Base-by-base conservation (phyloP, 768 basidiomycete species). In the Myochromella boudieri region DNA sequence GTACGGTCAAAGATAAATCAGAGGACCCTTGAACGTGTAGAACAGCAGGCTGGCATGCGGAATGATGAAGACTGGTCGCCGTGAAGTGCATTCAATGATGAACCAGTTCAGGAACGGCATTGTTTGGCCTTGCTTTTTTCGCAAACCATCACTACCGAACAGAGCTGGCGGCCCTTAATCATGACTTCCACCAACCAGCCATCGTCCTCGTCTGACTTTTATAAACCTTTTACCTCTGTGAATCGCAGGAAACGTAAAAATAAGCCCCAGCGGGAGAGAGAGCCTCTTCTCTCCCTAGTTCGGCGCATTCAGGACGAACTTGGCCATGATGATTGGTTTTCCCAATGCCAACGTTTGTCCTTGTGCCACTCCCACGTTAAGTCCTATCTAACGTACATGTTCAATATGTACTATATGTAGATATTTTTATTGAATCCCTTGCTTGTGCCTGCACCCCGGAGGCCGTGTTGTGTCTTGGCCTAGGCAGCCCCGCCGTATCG, bases 401-500 rank as follows among this genome's bases (percentile, higher is more conserved):
- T 50, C 53, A 26, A 12, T 17, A 34, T 34, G 29, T 31, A 8
- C 33, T 14, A n/a, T n/a, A n/a, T 53, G 40, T 63, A 76, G 76
- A 64, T 51, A 57, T 68, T 15, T 37, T 77, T 32, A 56, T 62
- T 28, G 62, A 65, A 26, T 68, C 67, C 27, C 42, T 78, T 20
- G 52, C 42, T 20, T 47, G 48, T 17, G 54, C 55, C 52, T 51
- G 66, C 37, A 49, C 54, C 11, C 56, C 72, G 58, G 48, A 60
- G 7, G 53, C 61, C 25, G 68, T 85, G 37, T 60, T 91, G 32
- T 90, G 87, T 62, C 76, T 91, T 11, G 87, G 87, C 9, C 69
- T 91, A 22, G 87, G 87, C 40, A 85, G 84, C 61, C 87, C 87
- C n/a, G 68, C 73, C 14, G 59, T 69, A 32, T 88, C 85, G 38